Evolutionary conservation across 2,329 filamentous ascomycete species (phyloP).

Genomic region (Phoma sp.): DNA sequence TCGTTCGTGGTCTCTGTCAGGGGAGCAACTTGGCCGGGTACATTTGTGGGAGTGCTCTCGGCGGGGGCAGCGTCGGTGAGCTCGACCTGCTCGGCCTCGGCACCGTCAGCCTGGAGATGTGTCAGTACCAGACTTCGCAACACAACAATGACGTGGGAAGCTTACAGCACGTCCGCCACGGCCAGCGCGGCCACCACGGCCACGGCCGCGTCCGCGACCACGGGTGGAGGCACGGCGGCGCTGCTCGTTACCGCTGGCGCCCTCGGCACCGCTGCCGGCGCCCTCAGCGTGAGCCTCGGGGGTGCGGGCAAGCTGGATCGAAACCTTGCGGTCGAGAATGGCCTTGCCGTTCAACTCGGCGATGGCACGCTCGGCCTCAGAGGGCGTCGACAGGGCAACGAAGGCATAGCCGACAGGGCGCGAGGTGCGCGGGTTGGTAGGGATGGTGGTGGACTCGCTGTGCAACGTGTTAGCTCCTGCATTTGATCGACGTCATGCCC

Average conservation of each 20-base stretch:
- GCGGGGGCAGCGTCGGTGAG: conserved; percentile 55
- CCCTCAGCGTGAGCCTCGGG: conserved; percentile 83
- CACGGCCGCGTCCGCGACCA: conserved; percentile 63
- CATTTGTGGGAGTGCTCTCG: conserved; percentile 54
- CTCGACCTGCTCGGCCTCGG: conserved; percentile 52
- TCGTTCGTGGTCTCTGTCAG: conserved; percentile 60
- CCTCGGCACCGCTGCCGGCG: conserved; percentile 74
- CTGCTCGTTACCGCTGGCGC: conserved; percentile 69
- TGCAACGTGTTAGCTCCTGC: conserved; percentile 33
- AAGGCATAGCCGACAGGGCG: conserved; percentile 99
- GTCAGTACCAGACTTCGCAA: not conserved
- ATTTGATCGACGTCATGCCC: conserved; percentile 20
- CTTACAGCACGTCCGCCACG: conserved; percentile 72
- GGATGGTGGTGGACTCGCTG: conserved; percentile 98
- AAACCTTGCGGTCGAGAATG: conserved; percentile 98
- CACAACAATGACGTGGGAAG: conserved; percentile 34
- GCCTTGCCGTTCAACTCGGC: conserved; percentile 95
- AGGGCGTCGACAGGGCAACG: conserved; percentile 93
- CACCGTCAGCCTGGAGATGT: conserved; percentile 46
- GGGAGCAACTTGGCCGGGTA: conserved; percentile 58
- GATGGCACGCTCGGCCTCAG: conserved; percentile 95
- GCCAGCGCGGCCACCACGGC: conserved; percentile 65
- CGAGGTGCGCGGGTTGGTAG: conserved; percentile 98
- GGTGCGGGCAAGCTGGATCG: conserved; percentile 97
- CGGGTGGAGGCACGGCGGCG: conserved; percentile 62